Base-by-base conservation (phyloP, 495 filamentous ascomycete species). In the Choiromyces venosus region DNA sequence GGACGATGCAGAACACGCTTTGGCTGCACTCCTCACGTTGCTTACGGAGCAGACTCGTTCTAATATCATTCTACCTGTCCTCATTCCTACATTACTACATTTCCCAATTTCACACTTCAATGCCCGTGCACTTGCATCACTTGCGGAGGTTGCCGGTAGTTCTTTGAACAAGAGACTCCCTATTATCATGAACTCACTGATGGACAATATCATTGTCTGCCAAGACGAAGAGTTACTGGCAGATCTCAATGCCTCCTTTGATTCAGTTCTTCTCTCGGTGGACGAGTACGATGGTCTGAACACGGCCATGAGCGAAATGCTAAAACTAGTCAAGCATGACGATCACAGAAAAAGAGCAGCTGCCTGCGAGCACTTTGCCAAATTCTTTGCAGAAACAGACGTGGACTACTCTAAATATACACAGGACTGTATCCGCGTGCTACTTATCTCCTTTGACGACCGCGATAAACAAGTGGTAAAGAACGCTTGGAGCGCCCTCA, bases 221-320 rank as follows among this genome's bases (percentile, higher is more conserved):
- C 90, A 88, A 69, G 93, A 99, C 68, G 89, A 91, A 10, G 89
- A 90, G 6, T 87, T 94, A n/a, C 86, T 85, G 6, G 81, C 82
- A 19, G 94, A 97, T 52, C 87, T 99, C 25, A 88, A 91, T 75
- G 83, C 81, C 65, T 89, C 95, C 2, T 93, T 99, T 77, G 91
- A 97, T 79, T 90, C 91, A 0, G 92, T 99, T 42, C 85, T 98
- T 74, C 85, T 93, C 38, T 97, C 93, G 65, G 92, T 98, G 70
- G 96, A 98, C 83, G 96, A 97, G 82, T 96, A 88, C 76, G 95
- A 99, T 83, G 96, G 95, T 29, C 86, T 99, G 36, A 98, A 97
- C 76, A 93, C 91, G 16, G 90, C 90, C 65, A 97, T 99, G 93
- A 96, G 90, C 79, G 92, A 93, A 37, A 90, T 98, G 84, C 83